Conservation (phyloP, 495 filamentous ascomycete genomes). For the Aspergillus avenaceus region DNA sequence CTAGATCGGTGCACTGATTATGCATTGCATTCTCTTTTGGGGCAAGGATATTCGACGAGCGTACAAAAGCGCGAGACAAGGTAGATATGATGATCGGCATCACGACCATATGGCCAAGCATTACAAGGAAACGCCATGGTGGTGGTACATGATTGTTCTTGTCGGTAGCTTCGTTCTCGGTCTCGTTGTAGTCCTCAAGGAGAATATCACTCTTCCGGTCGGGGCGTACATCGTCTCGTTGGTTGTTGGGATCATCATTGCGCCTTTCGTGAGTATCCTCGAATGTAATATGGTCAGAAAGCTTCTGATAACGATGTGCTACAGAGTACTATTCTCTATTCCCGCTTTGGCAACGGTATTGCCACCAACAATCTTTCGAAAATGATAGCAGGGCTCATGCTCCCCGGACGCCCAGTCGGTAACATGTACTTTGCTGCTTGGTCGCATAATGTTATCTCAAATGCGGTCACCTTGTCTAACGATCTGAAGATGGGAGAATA, state of each 20-base stretch:
- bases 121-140: conserved; percentile 51
- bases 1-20: conserved; percentile 31
- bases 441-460: conserved; percentile 32
- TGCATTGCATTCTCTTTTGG: conserved; percentile 33
- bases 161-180: conserved; percentile 46
- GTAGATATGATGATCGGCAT: conserved; percentile 39
- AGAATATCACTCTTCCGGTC: conserved; percentile 46
- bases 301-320: not conserved
- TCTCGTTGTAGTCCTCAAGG: conserved; percentile 41
- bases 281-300: too few species aligned
- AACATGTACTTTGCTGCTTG: conserved; percentile 43
- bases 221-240: conserved; percentile 53
- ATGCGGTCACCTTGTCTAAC: conserved; percentile 32
- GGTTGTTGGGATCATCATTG: conserved; percentile 24
- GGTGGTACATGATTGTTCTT: conserved; percentile 50
- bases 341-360: conserved; percentile 33
- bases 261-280: conserved; percentile 26
- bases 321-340: conserved; percentile 29
- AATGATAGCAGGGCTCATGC: conserved; percentile 32
- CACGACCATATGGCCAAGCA: conserved; percentile 37
- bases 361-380: conserved; percentile 38
- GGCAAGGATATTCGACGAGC: conserved; percentile 28
- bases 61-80: conserved; percentile 23
- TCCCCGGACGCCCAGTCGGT: conserved; percentile 41
- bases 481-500: conserved; percentile 38